Evolutionary conservation across 495 filamentous ascomycete genomes (phyloP), one percentile per base, ranked within the genome.

Genomic region (Neurospora sublineolata): DNA sequence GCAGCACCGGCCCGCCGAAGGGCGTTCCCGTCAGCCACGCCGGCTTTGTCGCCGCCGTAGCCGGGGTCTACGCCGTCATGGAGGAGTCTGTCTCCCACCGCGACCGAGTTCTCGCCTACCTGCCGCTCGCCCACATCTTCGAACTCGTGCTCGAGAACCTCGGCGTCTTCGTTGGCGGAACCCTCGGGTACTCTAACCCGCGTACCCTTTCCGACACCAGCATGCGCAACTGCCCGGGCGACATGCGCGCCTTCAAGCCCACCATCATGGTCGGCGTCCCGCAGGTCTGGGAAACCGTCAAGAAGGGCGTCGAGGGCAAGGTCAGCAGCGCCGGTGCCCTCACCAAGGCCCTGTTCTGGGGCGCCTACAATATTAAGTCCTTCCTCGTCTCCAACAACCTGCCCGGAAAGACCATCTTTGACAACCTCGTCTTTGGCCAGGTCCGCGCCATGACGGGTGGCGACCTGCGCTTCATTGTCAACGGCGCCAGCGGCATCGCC

Each of bases 101-200:
- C n/a, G 90, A 94, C 71, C 83, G 86, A 27, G 82, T 90, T 8
- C 84, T 90, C 44, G 96, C 93, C 14, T 97, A 97, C 80, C 88
- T 97, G 4, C 94, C 94, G 0, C 85, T 97, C 3, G 94, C 94
- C 14, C 94, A 97, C 79, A 97, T 97, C 75, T 93, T 91, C 76
- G 91, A 92, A 72, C 91, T 94, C 71, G 81, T 92, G 23, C 83
- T 87, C n/a, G 94, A 97, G 79, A 92, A 97, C 79, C 77, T 83
- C 4, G 86, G 87, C 27, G 82, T 97, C 70, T 93, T 88, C 84
- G 81, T 88, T 68, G 94, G 93, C 73, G 89, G 84, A 10, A 86
- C 88, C 8, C 90, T 97, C 74, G 94, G 94, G 36, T 97, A 94
- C 79, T 94, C 93, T 30, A 90, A 92, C 75, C 91, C 96, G 58